Evolutionary conservation across 768 basidiomycete genomes (phyloP), one percentile per base, ranked within the genome.

Genomic region (Sporobolomyces phaffii): DNA sequence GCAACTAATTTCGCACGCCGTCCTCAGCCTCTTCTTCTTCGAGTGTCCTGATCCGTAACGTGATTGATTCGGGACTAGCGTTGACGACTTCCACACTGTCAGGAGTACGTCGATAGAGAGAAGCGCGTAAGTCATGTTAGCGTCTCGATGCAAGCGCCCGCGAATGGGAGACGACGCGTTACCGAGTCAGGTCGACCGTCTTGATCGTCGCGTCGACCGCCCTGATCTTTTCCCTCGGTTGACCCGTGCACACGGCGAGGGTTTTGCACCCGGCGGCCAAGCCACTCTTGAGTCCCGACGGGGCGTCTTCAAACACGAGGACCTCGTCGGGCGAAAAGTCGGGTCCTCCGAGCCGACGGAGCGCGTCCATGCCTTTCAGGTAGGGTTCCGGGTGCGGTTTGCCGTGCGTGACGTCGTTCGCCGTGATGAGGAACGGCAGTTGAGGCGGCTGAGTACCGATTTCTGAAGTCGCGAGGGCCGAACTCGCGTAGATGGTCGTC

Each of bases 341-440:
- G 9, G 41, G 41, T 33, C 63, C 64, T 22, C 41, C 43, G n/a
- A 68, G 44, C 34, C 54, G n/a, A n/a, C 57, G 34, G 18, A 62
- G 38, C 43, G 53, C 81, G 59, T 78, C 72, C 26, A 90, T 90
- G 15, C 91, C 91, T 1, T 84, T 83, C 18, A 91, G 79, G 78
- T 93, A 96, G 26, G 92, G 92, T 40, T 84, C 89, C 1, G 91
- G 90, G 74, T 86, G 82, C n/a, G 91, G 91, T 79, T 93, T 93
- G 49, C 91, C 90, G 54, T 84, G 78, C 17, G 77, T 76, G 6
- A 87, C 86, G 69, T 91, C 87, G 77, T 87, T 84, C 10, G 87
- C 85, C 3, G 89, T 91, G 72, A 92, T 83, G 57, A 87, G 80
- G 20, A 85, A 85, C 51, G 78, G 80, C 3, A 77, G 77, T 3